Base-by-base conservation (phyloP, 106 monocot species). In the Posidonia australis region DNA sequence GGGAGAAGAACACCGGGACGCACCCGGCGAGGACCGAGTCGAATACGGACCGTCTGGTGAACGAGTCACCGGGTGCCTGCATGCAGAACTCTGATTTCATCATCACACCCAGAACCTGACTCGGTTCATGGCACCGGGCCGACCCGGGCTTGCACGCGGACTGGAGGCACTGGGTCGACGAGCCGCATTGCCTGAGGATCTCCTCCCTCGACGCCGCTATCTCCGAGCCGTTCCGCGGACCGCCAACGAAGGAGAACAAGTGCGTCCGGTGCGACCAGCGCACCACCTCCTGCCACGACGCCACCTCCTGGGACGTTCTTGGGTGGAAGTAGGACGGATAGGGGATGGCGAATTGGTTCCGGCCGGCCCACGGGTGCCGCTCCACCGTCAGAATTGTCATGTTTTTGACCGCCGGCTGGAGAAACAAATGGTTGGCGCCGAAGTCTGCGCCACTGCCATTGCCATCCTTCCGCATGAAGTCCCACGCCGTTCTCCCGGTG, bases 61-160 rank as follows among this genome's bases (percentile, higher is more conserved):
- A 86, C 13, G 86, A 86, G 70, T 82, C 82, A 2, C 86, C 86
- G 13, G 86, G 86, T 47, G 82, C 77, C 60, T 86, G 82, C 68
- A 86, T 57, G 79, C 86, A 86, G 71, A 86, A 86, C 19, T 70
- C 71, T 44, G 86, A 61, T 26, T 29, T 16, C 25, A 54, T 54
- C 82, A 86, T 76, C 25, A 77, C 82, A 0, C 25, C 62, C 12
- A 86, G 41, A 0, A 86, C 79, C 20, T 54, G 47, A 29, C 48
- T 54, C 20, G 86, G 82, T 0, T 86, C 70, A 64, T 82, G 64
- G 65, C 86, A 86, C 22, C 12, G 10, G 45, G 11, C 41, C 21
- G 79, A 64, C 17, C 66, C 77, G 0, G 81, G 64, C 5, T 51
- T 57, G 67, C 86, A 86, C 67, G 74, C 30, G 22, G 79, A 67